Evolutionary conservation across 108 stramenopile genomes (phyloP), one percentile per base, ranked within the genome.

Genomic region (Nitzschia putrida): DNA sequence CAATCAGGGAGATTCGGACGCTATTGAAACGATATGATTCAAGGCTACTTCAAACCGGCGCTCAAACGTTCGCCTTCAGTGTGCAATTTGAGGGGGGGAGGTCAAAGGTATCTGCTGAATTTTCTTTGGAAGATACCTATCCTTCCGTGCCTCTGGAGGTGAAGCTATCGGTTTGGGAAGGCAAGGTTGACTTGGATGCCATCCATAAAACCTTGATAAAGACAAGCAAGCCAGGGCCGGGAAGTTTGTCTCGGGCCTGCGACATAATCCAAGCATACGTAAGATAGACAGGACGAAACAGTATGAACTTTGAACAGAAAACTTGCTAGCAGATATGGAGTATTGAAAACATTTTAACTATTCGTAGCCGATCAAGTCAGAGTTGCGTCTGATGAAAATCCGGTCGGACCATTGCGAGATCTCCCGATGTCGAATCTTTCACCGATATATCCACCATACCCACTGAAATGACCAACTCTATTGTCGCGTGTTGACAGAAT

Each of bases 221-320:
- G 73, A 74, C 73, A 53, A 68, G 82, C 25, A 88, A 83, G 53
- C 88, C 91, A 20, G 91, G 88, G 14, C 89, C 85, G 71, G 86
- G 88, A 3, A 80, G 83, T 52, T 68, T 92, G 6, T 79, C 88
- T 9, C 68, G 86, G 65, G 79, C 85, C 0, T 70, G 85, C 72
- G 84, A 88, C 47, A 71, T 77, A 29, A 61, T 87, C 47, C 50
- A 60, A 53, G 69, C 79, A 25, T 76, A 80, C 53, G 47, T 81
- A 45, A 49, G 47, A 18, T 49, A 16, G 18, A 49, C 6, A 6
- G 47, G 18, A 16, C 47, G 47, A 18, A 49, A 49, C 47, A 16
- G 3, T 18, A 16, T 18, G 18, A 49, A 49, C 6, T n/a, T n/a
- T n/a, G n/a, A n/a, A n/a, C n/a, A n/a, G n/a, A n/a, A n/a, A n/a